Evolutionary conservation across 2,329 filamentous ascomycete species (phyloP), one percentile per base, ranked within the genome.

Genomic region (Pseudocercospora cruenta): DNA sequence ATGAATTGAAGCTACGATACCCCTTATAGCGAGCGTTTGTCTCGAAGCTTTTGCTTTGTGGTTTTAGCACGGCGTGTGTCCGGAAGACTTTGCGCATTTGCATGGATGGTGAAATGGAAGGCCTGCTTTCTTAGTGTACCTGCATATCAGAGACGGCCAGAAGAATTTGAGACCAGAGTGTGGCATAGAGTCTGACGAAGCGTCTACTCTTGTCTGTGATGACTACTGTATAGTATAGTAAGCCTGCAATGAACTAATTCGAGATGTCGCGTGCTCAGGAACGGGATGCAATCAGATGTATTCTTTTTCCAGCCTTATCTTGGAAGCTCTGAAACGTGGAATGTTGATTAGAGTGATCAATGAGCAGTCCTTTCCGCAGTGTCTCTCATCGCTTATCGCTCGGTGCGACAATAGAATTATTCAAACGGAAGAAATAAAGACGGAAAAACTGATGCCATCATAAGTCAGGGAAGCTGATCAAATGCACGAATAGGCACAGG

Each of bases 1-100:
- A 58, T 43, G 31, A 31, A 58, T 36, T 58, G 55, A 58, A 58
- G 55, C 33, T 43, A 58, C 55, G 55, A 58, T 58, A 58, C 55
- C 55, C 55, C 55, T 43, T 24, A 24, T 19, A 58, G 55, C 55
- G 55, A 24, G 55, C 55, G 55, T 58, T 58, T 36, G 16, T 24
- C 28, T 19, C 55, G 55, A 58, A 39, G 55, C 33, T 58, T 58
- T 58, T 58, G 55, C 55, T 58, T 58, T 39, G 31, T 58, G 55
- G 55, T 58, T 39, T 58, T 36, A 58, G 55, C 31, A 58, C 31
- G 55, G 55, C 55, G 31, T 24, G 19, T 58, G 55, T 31, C 55
- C n/a, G 55, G 55, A 36, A 39, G 55, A 43, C 55, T 19, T 58
- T 58, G 55, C 31, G 55, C 55, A 58, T 58, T 43, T 58, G 22